A percentile compares a stretch with the other conserved stretches of the same genome.
These are phyloP conservation scores for Blastomyces gilchristii DNA, from an alignment of 2,329 filamentous ascomycete species.

Conservation along the genomic window DNA sequence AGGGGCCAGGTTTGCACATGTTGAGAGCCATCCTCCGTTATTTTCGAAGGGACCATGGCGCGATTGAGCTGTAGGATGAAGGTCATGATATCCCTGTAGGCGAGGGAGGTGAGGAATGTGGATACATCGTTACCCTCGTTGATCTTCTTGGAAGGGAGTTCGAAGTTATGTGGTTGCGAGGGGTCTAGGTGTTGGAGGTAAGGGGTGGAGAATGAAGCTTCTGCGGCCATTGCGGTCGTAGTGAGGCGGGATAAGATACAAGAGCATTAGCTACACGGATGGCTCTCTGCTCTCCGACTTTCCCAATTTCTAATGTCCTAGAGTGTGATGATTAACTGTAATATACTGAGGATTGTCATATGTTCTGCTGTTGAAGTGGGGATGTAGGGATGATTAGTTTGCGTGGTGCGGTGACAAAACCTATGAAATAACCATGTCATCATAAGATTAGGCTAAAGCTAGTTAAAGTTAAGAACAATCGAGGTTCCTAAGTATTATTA, in stretches of 20 bases:
- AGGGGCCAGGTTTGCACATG: constrained; percentile 42
- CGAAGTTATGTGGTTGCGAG: constrained; percentile 47
- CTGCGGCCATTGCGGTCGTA: neutral
- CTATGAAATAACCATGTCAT: neutral
- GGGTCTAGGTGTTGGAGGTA: constrained; percentile 41
- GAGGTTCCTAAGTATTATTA: too few species aligned
- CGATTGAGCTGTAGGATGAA: constrained; percentile 88
- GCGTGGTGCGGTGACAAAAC: neutral
- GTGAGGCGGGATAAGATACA: neutral
- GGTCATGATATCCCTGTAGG: constrained; percentile 75
- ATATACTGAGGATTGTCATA: neutral
- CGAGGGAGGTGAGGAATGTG: constrained; percentile 67
- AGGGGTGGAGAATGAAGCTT: constrained; percentile 14
- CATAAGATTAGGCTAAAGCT: too few species aligned
- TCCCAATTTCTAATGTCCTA: neutral
- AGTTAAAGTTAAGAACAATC: too few species aligned
- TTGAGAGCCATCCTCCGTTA: constrained; percentile 21
- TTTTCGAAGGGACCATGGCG: constrained; percentile 63
- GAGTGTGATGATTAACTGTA: neutral
- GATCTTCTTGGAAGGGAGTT: constrained; percentile 66
- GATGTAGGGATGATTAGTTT: neutral
- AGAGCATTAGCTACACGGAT: neutral
- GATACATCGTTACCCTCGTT: constrained; percentile 72
- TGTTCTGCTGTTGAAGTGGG: neutral
- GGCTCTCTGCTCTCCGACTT: neutral